These are phyloP conservation scores for Rhodotorula sp. DNA, from an alignment of 1,284 basidiomycete species.

Conservation along the genomic window DNA sequence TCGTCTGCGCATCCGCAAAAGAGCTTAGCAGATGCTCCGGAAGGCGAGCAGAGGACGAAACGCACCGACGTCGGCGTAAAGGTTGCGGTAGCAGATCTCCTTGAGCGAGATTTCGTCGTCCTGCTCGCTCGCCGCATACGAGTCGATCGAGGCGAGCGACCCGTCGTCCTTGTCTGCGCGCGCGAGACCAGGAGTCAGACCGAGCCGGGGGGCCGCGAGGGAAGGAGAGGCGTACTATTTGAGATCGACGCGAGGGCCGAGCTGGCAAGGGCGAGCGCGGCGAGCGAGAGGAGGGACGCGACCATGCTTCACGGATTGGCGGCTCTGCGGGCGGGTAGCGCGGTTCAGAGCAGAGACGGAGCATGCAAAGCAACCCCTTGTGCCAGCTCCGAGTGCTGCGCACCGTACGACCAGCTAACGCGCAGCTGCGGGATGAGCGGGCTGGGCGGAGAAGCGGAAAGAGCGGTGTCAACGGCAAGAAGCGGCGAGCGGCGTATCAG, in stretches of 20 bases:
- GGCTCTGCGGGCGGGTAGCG: too few species aligned
- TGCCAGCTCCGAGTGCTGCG: too few species aligned
- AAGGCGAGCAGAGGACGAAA: not conserved
- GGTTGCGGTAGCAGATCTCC: conserved; percentile 16
- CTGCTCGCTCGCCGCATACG: too few species aligned
- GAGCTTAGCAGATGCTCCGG: not conserved
- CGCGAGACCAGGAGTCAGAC: not conserved
- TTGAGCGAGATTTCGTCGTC: not conserved
- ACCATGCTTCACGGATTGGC: not conserved
- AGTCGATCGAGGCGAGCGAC: not conserved
- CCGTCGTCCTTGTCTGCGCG: not conserved
- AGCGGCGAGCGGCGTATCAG: too few species aligned
- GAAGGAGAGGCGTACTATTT: not conserved
- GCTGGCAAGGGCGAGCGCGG: not conserved
- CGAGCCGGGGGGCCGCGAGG: not conserved
- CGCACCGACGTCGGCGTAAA: conserved; percentile 6
- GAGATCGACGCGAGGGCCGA: not conserved
- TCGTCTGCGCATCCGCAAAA: not conserved
- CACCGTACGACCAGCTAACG: too few species aligned
- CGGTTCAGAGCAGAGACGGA: too few species aligned
- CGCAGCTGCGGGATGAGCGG: too few species aligned
- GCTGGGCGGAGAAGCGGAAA: too few species aligned
- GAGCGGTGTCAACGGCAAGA: too few species aligned
- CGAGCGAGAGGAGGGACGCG: not conserved
- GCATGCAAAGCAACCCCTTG: too few species aligned